phyloP scores from a whole-genome alignment of 2,329 filamentous ascomycete genomes.

The Arthrobotrys pseudoclavata region DNA sequence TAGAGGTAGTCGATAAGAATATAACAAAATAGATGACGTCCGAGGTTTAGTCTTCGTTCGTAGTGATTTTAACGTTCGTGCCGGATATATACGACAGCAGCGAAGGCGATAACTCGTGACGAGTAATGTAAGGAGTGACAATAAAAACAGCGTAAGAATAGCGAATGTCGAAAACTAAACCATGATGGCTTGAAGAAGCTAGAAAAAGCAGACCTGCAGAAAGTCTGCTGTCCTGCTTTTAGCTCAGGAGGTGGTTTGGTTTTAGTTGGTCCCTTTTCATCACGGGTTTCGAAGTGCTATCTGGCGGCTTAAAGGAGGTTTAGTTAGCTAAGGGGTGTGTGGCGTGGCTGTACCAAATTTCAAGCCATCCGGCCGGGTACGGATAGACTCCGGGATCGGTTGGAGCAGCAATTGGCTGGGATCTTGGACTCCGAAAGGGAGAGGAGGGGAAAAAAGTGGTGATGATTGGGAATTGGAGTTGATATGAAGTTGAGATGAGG shows the following conservation, averaged over 20 bases:
- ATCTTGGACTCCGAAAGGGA: constrained; percentile 11
- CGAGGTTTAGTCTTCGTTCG: neutral
- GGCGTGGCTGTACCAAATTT: constrained; percentile 13
- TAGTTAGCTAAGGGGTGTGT: constrained; percentile 21
- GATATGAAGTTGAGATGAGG: neutral
- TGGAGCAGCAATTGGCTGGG: constrained; percentile 15
- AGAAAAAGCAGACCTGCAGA: neutral
- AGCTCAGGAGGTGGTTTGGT: constrained; percentile 41
- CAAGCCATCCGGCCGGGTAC: constrained; percentile 35
- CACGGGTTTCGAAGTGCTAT: constrained; percentile 38
- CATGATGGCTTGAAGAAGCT: neutral
- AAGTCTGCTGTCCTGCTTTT: constrained; percentile 25
- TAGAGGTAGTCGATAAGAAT: neutral
- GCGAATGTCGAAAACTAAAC: constrained; percentile 4
- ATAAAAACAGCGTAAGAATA: constrained; percentile 21
- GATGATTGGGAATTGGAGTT: neutral
- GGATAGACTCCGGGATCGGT: constrained; percentile 16
- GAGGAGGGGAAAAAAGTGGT: neutral
- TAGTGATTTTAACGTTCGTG: neutral
- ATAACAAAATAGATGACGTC: neutral
- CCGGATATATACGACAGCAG: neutral
- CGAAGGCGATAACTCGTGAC: neutral
- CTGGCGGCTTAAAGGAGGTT: constrained; percentile 37
- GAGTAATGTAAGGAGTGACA: constrained; percentile 26
- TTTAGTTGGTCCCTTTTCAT: constrained; percentile 31